Base-by-base conservation (phyloP, 192 early-diverging fungal species). In the Mortierella hygrophila region DNA sequence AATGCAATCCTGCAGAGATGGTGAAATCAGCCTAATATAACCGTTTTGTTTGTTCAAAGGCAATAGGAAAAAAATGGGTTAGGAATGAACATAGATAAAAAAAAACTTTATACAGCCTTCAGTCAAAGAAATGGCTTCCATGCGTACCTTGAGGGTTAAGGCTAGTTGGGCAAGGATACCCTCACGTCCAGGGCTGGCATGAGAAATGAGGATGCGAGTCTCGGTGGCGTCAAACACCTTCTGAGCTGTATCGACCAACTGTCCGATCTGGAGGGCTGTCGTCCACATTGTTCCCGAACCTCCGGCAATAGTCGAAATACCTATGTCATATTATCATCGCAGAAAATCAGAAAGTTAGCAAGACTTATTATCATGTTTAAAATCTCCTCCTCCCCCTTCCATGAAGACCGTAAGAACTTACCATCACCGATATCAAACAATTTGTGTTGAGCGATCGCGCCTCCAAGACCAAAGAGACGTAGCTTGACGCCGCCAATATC, bases 231-330 rank as follows among this genome's bases (percentile, higher is more conserved):
- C 91, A 89, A 89, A 92, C 13, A 90, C 86, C 44, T 81, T 88
- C 57, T 91, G 89, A 10, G 92, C 90, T 6, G 90, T 90, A 44
- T 93, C 92, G 23, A 93, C 90, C 68, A 93, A 82, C 78, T 93
- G 90, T 76, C 92, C 92, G 52, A 93, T 92, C 77, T 93, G 92
- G 35, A 93, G 73, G 21, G 90, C 88, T 11, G 92, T 93, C 18
- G 92, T 93, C 92, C 92, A 93, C 92, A 93, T 93, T 37, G 90
- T 92, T 29, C 92, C 92, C 35, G 88, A 78, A 35, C 92, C 92
- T 29, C 92, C 92, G 54, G 92, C 92, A 78, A 93, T 93, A 4
- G 92, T 93, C 18, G 88, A 82, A 4, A 76, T 81, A 29, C 92
- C 91, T 92, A 70, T 0, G 1, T 21, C 60, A 29, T 60, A 49